Evolutionary conservation across 495 filamentous ascomycete species (phyloP), one percentile per base, ranked within the genome.

Genomic region (Margaritispora aquatica): DNA sequence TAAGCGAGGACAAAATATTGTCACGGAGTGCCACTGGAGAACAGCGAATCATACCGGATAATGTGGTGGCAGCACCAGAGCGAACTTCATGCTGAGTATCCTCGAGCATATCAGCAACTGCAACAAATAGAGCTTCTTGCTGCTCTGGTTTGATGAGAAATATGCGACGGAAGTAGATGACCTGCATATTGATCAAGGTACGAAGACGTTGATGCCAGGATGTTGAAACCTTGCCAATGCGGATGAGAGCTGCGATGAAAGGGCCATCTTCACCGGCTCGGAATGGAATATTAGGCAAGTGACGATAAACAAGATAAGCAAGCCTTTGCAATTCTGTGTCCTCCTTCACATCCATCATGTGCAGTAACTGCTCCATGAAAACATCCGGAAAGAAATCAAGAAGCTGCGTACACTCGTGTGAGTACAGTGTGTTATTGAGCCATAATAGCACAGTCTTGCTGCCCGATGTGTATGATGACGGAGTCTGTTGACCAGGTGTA

Each of bases 331-430:
- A 82, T 70, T 99, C 94, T 3, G 89, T 92, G 67, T 99, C 94
- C 73, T 99, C 94, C 71, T 96, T 97, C 63, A 99, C 89, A 70
- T 99, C 94, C 94, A 99, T 99, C 94, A 99, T 99, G 74, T 97
- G 92, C 48, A 99, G 75, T 50, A 97, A 82, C 70, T 96, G 86
- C 41, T 90, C 89, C 61, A 95, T 91, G 63, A 97, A 92, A 8
- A 88, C 78, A 52, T 89, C 80, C 1, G 90, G 88, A 77, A 97
- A 96, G 83, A 96, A 97, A 1, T 88, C 82, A 9, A 94, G 83
- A 11, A 97, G 82, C 64, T 93, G 88, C 0, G 85, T 96, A 74
- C 94, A 99, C 69, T 99, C 95, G 60, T 92, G 87, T 0, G 89
- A 93, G 1, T 89, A 88, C 2, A 99, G 78, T 23, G 90, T 95